Base-by-base conservation (phyloP, 2,329 filamentous ascomycete species). In the Arthrinium puccinioides region DNA sequence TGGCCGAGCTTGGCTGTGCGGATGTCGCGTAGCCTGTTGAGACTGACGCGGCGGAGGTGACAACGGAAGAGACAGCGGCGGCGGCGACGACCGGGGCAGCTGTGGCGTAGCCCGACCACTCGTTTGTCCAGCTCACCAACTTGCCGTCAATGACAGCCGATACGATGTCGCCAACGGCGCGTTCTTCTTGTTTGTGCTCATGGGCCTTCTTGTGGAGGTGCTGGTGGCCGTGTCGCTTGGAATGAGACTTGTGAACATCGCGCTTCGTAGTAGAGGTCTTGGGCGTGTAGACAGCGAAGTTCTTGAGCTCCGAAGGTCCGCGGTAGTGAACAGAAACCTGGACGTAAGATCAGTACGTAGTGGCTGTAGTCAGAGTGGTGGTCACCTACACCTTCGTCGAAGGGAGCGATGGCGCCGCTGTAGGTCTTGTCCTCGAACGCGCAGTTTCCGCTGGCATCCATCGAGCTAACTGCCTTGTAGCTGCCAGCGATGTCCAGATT, bases 281-380 rank as follows among this genome's bases (percentile, higher is more conserved):
- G 59, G 76, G 70, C 31, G 67, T 70, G 59, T 87, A 89, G 38
- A 79, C 78, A 9, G 82, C 84, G 38, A 87, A 68, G 47, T 84
- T 72, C 52, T 76, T 77, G 21, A 89, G 55, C 26, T 72, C 62
- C 84, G 4, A 19, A 24, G 31, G 31, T 23, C 84, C 85, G 47
- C 84, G 79, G 52, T 88, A 69, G 55, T 87, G 80, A 44, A 86
- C 59, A 2, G 82, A 85, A 21, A 88, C 66, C 82, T 87, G 42
- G 1, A 20, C 25, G 18, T 21, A 28, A 27, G 21, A 30, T 38
- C 9, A 37, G 52, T 44, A 49, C 41, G 34, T 16, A 19, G 18
- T 10, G 21, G 21, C 26, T 14, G 16, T 5, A 30, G n/a, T n/a
- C 24, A 5, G n/a, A 18, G 32, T 18, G 11, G 9, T 14, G 30